phyloP scores from a whole-genome alignment of 2,329 filamentous ascomycete genomes.

The Orbilia ellipsospora region DNA sequence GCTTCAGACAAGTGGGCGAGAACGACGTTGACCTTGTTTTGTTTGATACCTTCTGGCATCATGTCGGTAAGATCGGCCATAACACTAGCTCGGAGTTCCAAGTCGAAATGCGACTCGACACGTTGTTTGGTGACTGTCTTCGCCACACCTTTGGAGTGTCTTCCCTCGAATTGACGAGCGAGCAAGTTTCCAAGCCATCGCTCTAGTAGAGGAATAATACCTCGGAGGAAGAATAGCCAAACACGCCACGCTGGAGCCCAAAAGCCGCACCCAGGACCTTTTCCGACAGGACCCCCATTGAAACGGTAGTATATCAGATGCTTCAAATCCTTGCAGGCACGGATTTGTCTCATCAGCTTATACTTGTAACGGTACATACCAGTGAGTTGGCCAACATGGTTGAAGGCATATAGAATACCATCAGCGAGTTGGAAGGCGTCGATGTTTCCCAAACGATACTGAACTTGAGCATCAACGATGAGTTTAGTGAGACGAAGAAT shows the following conservation, averaged over 20 bases:
- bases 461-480: slow-evolving; percentile 97
- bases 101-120: slow-evolving; percentile 97
- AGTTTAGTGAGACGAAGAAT: slow-evolving; percentile 95
- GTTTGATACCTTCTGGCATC: slow-evolving; percentile 99
- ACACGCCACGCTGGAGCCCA: slow-evolving; percentile 99
- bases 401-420: slow-evolving; percentile 99
- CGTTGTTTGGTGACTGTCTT: slow-evolving; percentile 99
- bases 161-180: slow-evolving; percentile 96
- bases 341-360: slow-evolving; percentile 99
- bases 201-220: slow-evolving; percentile 95
- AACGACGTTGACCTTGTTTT: slow-evolving; percentile 98
- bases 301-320: slow-evolving; percentile 99
- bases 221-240: slow-evolving; percentile 99
- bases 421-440: slow-evolving; percentile 98
- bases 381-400: slow-evolving; percentile 96
- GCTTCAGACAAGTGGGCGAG: slow-evolving; percentile 97
- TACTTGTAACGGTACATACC: slow-evolving; percentile 99
- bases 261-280: slow-evolving; percentile 97
- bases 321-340: slow-evolving; percentile 98
- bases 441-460: slow-evolving; percentile 96
- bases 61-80: slow-evolving; percentile 99
- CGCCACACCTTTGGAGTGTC: slow-evolving; percentile 97
- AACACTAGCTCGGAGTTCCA: slow-evolving; percentile 95
- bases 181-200: slow-evolving; percentile 97
- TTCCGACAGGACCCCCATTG: slow-evolving; percentile 95